Evolutionary conservation across 441 rosid genomes (phyloP).

Genomic region (Croton setiger): DNA sequence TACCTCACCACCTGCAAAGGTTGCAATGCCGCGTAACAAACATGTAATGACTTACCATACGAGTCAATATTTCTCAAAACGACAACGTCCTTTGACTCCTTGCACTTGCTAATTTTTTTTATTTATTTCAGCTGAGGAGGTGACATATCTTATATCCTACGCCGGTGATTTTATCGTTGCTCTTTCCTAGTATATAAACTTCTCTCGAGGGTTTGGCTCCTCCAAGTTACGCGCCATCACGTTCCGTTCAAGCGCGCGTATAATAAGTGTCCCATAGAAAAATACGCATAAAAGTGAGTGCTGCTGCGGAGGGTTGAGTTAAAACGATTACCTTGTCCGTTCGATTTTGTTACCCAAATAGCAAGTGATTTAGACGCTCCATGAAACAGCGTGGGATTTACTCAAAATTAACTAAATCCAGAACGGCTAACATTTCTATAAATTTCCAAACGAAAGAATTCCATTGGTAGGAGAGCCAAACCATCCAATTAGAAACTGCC

Average conservation of each 20-base stretch:
- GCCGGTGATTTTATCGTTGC: neutral
- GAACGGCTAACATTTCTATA: neutral
- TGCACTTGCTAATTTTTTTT: neutral
- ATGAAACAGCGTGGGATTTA: slow-evolving; percentile 17
- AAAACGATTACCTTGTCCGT: neutral
- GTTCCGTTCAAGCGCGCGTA: neutral
- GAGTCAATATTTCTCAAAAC: neutral
- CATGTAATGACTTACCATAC: neutral
- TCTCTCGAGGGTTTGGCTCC: slow-evolving; percentile 7
- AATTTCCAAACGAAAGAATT: neutral
- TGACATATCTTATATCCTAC: neutral
- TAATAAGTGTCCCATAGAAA: neutral
- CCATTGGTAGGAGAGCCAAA: slow-evolving; percentile 2
- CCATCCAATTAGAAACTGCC: neutral
- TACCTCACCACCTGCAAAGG: neutral
- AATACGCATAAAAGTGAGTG: neutral
- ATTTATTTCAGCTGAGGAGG: neutral
- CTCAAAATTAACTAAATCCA: neutral
- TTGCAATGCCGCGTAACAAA: slow-evolving; percentile 1
- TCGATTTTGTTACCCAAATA: neutral
- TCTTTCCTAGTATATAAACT: neutral
- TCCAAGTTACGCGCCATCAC: slow-evolving; percentile 18
- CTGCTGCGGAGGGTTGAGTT: neutral
- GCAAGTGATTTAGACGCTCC: slow-evolving; percentile 9
- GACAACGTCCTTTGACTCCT: neutral